phyloP scores from a whole-genome alignment of 495 filamentous ascomycete genomes.

The Pseudoneurospora amorphoporcata region DNA sequence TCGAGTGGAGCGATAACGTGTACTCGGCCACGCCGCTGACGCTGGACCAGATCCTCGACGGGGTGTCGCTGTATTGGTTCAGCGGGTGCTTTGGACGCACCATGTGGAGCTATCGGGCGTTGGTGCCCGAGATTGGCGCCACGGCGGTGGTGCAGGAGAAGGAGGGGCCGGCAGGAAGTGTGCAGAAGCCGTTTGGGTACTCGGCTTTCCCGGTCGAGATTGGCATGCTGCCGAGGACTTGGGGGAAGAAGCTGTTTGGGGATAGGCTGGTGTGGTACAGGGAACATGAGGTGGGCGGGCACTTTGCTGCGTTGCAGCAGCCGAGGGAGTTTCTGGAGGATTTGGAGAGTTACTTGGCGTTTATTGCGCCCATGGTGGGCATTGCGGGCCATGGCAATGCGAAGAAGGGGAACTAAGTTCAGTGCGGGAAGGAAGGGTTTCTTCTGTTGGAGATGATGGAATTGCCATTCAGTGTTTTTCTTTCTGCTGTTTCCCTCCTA shows the following conservation, averaged over 20 bases:
- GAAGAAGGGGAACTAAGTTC: neutral
- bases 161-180: too few species aligned
- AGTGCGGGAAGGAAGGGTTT: too few species aligned
- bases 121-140: constrained; percentile 29
- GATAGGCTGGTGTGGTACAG: constrained; percentile 34
- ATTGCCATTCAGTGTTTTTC: too few species aligned
- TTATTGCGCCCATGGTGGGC: constrained; percentile 5
- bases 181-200: constrained; percentile 47
- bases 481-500: too few species aligned
- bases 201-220: constrained; percentile 48
- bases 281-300: constrained; percentile 45
- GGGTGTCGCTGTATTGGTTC: constrained; percentile 56
- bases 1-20: constrained; percentile 47
- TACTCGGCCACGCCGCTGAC: constrained; percentile 20
- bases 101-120: constrained; percentile 36
- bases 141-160: constrained; percentile 21
- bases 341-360: constrained; percentile 39
- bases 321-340: constrained; percentile 46
- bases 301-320: constrained; percentile 52
- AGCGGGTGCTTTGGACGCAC: constrained; percentile 46
- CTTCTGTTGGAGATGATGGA: too few species aligned
- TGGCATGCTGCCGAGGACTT: constrained; percentile 35
- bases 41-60: constrained; percentile 45
- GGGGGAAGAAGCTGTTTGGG: constrained; percentile 34
- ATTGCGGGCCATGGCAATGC: neutral